These are phyloP conservation scores for Xylaria sp. DNA, from an alignment of 495 filamentous ascomycete species.

Conservation along the genomic window DNA sequence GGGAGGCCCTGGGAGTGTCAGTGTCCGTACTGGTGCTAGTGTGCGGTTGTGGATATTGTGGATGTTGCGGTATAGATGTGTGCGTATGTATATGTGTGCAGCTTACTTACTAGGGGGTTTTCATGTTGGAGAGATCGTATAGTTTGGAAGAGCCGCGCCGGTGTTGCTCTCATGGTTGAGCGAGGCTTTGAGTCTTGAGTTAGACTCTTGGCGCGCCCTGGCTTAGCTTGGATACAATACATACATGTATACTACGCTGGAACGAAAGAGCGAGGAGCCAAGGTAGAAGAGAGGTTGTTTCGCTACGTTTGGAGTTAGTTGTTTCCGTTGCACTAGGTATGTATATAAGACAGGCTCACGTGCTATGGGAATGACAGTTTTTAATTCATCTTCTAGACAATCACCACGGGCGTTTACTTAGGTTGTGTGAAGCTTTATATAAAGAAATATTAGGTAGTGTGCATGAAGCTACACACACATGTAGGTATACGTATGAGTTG, in stretches of 20 bases:
- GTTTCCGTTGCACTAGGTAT: neutral
- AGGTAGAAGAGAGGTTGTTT: neutral
- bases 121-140: constrained; percentile 76
- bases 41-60: neutral
- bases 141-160: constrained; percentile 68
- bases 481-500: no score
- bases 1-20: constrained; percentile 72
- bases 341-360: neutral
- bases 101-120: constrained; percentile 76
- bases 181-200: neutral
- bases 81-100: neutral
- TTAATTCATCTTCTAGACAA: neutral
- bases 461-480: no score
- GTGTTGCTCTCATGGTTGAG: constrained; percentile 54
- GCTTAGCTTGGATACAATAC: no score
- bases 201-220: neutral
- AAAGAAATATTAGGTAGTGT: no score
- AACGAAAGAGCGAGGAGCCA: neutral
- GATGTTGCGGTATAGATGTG: no score
- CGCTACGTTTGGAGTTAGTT: neutral
- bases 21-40: neutral
- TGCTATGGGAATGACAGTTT: neutral
- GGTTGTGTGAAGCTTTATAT: no score
- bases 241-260: no score
- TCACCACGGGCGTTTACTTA: no score